phyloP scores from a whole-genome alignment of 1,139 yeast species.

The Yamadazyma jaroonii region DNA sequence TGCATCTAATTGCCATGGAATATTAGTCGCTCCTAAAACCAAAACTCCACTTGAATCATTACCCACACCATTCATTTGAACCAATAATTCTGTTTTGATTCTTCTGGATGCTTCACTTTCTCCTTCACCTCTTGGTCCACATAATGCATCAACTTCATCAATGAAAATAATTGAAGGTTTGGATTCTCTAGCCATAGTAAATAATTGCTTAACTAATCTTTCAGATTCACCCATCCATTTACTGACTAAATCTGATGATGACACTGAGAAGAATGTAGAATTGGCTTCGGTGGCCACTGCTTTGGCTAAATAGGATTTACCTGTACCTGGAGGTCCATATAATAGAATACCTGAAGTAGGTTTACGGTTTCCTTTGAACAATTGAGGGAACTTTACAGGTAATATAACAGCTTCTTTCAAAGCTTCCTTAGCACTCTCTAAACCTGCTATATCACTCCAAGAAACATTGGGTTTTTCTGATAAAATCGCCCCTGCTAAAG shows the following conservation, averaged over 20 bases:
- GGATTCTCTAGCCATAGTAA: constrained; percentile 93
- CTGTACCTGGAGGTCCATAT: constrained; percentile 99
- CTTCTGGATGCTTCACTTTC: constrained; percentile 96
- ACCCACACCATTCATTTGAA: constrained; percentile 99
- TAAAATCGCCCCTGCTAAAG: constrained; percentile 87
- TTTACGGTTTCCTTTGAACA: constrained; percentile 90
- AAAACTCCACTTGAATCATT: constrained; percentile 90
- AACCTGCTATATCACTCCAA: constrained; percentile 97
- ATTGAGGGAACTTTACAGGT: constrained; percentile 85
- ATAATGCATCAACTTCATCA: constrained; percentile 96
- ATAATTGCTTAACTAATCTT: constrained; percentile 88
- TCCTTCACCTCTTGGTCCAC: constrained; percentile 98
- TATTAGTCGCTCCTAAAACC: constrained; percentile 96
- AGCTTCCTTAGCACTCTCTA: constrained; percentile 94
- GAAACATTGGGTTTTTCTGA: constrained; percentile 89
- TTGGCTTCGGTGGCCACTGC: constrained; percentile 99
- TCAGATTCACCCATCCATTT: constrained; percentile 99
- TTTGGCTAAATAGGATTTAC: constrained; percentile 93
- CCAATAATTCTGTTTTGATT: constrained; percentile 92
- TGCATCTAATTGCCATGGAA: constrained; percentile 98
- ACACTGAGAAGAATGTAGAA: constrained; percentile 91
- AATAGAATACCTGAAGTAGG: constrained; percentile 90
- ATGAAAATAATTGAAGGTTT: constrained; percentile 94
- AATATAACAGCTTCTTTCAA: constrained; percentile 94
- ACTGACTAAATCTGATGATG: constrained; percentile 90